Base-by-base conservation (phyloP, 495 filamentous ascomycete species). In the Penicillium subrubescens region DNA sequence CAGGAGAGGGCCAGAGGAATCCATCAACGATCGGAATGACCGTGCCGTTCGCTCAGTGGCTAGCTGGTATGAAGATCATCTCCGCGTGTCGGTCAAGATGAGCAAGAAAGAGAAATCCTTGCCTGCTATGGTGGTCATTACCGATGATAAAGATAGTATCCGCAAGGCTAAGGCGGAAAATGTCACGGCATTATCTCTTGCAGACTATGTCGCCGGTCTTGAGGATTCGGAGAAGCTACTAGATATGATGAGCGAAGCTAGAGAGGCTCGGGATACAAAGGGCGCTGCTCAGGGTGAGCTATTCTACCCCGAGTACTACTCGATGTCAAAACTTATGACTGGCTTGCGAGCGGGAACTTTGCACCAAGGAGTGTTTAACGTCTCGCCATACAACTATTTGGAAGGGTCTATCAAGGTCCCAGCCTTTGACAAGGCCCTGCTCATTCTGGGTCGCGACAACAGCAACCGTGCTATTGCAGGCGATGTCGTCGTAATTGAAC, bases 1-100 rank as follows among this genome's bases (percentile, higher is more conserved):
- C 56, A 77, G 84, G 19, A 84, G 95, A 68, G 82, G 87, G 29
- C 81, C 78, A 25, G 90, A 91, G 25, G 95, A 99, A 79, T 89
- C 88, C 7, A 96, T 98, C 77, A 99, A 99, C 71, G 95, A 99
- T 74, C 86, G 95, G 44, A 99, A 99, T 71, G 95, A 99, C 71
- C 86, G 93, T 59, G 94, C 95, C 25, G 92, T 99, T 12, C 84
- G 96, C 44, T 87, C 85, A 66, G 92, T 94, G 8, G 92, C 92
- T 44, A 87, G 84, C 68, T 99, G 95, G 95, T 99, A 99, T 70
- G 82, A 81, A 43, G 85, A 91, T 58, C 95, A 99, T 76, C 79
- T 99, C 48, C 77, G 82, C 63, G 78, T 85, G 61, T 84, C 86
- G 10, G 74, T 84, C 21, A 84, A 80, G 63, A 76, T 79, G 17